phyloP scores from a whole-genome alignment of 1,284 basidiomycete species.

The Neolentinus lepideus region DNA sequence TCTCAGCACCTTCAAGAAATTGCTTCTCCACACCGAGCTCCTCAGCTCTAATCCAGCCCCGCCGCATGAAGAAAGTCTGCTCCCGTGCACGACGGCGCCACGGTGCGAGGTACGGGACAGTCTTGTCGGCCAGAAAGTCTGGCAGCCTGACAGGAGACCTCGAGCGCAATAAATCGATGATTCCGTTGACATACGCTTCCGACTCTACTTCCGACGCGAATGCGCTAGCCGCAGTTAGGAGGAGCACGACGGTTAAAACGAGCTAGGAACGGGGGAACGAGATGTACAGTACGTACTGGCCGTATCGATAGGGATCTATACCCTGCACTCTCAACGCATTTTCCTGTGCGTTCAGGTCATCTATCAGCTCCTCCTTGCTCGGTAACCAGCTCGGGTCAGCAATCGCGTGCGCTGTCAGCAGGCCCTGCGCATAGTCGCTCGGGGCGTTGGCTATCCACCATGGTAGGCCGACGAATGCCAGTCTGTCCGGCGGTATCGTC shows the following conservation, averaged over 20 bases:
- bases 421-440: constrained; percentile 42
- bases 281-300: constrained; percentile 40
- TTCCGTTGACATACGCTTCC: constrained; percentile 39
- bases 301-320: constrained; percentile 40
- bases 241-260: not conserved
- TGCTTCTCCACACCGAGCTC: constrained; percentile 23
- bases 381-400: constrained; percentile 33
- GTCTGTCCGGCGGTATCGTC: constrained; percentile 37
- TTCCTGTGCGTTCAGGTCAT: constrained; percentile 34
- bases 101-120: constrained; percentile 31
- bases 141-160: not conserved
- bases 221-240: not conserved
- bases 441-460: constrained; percentile 38
- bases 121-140: not conserved
- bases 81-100: constrained; percentile 34
- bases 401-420: constrained; percentile 38
- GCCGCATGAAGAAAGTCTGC: constrained; percentile 25
- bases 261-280: constrained; percentile 11
- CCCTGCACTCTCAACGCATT: constrained; percentile 28
- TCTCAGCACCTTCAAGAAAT: constrained; percentile 31
- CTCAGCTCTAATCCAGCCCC: constrained; percentile 40
- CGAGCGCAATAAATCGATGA: constrained; percentile 30
- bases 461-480: constrained; percentile 47
- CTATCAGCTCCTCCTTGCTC: constrained; percentile 29
- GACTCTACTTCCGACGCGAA: constrained; percentile 22